Evolutionary conservation across 176 grass and related monocot species (phyloP), one percentile per base, ranked within the genome.

Genomic region (Saccharum officinarum): DNA sequence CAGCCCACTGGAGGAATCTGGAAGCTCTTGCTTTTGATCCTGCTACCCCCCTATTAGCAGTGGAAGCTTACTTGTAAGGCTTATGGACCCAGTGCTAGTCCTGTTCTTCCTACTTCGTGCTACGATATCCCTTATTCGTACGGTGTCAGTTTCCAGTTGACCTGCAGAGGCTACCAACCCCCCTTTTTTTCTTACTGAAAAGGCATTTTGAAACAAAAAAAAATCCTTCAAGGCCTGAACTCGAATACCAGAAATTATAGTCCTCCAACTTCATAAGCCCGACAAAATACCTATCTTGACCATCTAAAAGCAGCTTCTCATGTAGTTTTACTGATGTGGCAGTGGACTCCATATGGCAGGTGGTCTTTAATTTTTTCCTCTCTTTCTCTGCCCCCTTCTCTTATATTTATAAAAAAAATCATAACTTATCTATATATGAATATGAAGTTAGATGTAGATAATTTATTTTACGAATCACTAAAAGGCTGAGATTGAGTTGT

Each of bases 1-100:
- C 66, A 41, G 16, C 23, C 14, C 71, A 63, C 46, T 81, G 55
- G 52, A 69, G 15, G 34, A 22, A 26, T 82, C 78, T 2, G 31
- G 65, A 86, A 41, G 40, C 64, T 22, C 63, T 76, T 47, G 22
- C 71, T 83, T 78, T 88, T 65, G 65, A 88, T 78, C 74, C 30
- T 63, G 74, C 47, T 15, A 50, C n/a, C 80, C 2, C 2, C 14
- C 30, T 11, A 30, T 30, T 14, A 71, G 47, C 33, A 72, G 79
- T 90, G 83, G 65, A 71, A 52, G 54, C 67, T 64, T 38, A 9
- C 42, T 34, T 44, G 69, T 38, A 11, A 72, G 33, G 23, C 72
- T 76, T 77, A 64, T 72, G 52, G 4, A 49, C 71, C 45, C 39
- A 61, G 77, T 81, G 87, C 72, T 64, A n/a, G 73, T 77, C 31